These are phyloP conservation scores for Russula sp. DNA, from an alignment of 768 basidiomycete genomes.

Conservation along the genomic window DNA sequence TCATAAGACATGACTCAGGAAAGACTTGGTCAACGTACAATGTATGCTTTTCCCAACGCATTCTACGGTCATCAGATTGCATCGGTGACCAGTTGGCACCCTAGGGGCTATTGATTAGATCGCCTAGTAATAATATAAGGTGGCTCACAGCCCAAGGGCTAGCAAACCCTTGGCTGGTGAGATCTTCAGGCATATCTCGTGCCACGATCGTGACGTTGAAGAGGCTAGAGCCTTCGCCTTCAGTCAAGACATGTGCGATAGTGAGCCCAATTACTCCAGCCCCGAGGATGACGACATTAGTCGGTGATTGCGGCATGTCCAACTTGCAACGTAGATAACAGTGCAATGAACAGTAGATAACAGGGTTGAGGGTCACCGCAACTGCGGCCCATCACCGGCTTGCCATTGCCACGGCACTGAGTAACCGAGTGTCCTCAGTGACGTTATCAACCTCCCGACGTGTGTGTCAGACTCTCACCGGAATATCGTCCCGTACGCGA, in stretches of 20 bases:
- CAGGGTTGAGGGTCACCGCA: no score
- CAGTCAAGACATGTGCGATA: slow-evolving; percentile 40
- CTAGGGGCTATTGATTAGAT: slow-evolving; percentile 31
- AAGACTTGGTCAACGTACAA: slow-evolving; percentile 39
- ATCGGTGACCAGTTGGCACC: slow-evolving; percentile 50
- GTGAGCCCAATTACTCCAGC: slow-evolving; percentile 48
- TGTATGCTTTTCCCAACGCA: slow-evolving; percentile 42
- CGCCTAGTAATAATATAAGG: not conserved
- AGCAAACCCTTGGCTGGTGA: slow-evolving; percentile 46
- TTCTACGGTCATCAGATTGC: slow-evolving; percentile 37
- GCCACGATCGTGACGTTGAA: slow-evolving; percentile 40
- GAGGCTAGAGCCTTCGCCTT: slow-evolving; percentile 14
- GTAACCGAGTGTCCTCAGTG: not conserved
- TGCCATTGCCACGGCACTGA: no score
- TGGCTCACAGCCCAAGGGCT: slow-evolving; percentile 50
- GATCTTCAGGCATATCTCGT: slow-evolving; percentile 42
- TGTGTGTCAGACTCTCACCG: not conserved
- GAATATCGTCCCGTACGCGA: not conserved
- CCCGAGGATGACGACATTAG: slow-evolving; percentile 41
- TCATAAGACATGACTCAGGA: not conserved
- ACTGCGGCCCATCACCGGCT: no score
- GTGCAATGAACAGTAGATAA: no score
- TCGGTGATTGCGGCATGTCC: slow-evolving; percentile 17
- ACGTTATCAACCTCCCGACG: not conserved
- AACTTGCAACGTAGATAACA: not conserved